Base-by-base conservation (phyloP, 2,329 filamentous ascomycete species). In the Eurotiales sp. region DNA sequence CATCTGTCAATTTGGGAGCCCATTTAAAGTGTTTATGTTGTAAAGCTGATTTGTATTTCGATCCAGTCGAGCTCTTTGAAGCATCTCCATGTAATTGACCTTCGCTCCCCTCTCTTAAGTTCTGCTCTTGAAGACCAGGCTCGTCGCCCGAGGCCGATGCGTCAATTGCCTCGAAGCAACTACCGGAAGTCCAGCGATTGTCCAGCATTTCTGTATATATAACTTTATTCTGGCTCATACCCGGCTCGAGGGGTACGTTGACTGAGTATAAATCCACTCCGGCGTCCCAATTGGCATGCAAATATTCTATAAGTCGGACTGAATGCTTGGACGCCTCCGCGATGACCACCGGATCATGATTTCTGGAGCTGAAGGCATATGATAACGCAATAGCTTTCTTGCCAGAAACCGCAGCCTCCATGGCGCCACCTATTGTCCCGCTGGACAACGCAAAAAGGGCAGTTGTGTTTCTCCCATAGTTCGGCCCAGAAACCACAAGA, bases 1-100 rank as follows among this genome's bases (percentile, higher is more conserved):
- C 90, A 69, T 95, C 91, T 29, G 82, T 78, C 70, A 97, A 93
- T 56, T 82, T 83, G 2, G 92, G 93, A 43, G 88, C 84, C 93
- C 93, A 97, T 72, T 92, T 95, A 77, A 96, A 97, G 70, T 95
- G 88, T 67, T 88, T 89, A 69, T 95, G 89, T 51, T 76, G 80
- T 66, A 90, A 85, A 25, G 78, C 73, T 36, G 72, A 34, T 60
- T 66, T 61, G 58, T 21, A 32, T 65, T 41, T 64, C 7, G 30
- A 39, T 59, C 52, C 56, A 56, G 17, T 46, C 54, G 22, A 42
- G 55, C 29, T 53, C 47, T 61, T 47, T 37, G 64, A 55, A 47
- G 57, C 46, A 51, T 60, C 58, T 11, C 59, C 61, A 54, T 58
- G 52, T 42, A 62, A 61, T 44, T 67, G 46, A 54, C 70, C 67